phyloP scores from a whole-genome alignment of 2,329 filamentous ascomycete species.

The Onygenales sp. region DNA sequence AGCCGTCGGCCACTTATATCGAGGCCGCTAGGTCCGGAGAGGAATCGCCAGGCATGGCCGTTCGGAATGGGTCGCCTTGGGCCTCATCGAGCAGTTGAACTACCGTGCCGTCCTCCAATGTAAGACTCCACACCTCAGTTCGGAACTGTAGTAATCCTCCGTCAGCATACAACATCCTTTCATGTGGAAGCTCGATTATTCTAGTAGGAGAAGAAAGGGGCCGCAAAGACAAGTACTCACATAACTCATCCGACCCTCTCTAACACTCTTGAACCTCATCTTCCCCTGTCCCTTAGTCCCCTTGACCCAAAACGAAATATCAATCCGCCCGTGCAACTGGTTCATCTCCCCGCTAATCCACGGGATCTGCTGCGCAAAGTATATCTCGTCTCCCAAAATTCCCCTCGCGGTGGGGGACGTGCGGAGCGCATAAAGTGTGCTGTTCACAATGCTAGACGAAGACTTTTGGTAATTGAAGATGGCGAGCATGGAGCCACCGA shows the following conservation, averaged over 20 bases:
- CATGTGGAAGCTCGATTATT: conserved; percentile 12
- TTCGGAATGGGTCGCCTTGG: conserved; percentile 58
- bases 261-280: conserved; percentile 71
- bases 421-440: conserved; percentile 83
- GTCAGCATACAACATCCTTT: conserved; percentile 22
- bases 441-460: conserved; percentile 75
- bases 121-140: conserved; percentile 83
- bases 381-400: conserved; percentile 76
- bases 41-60: conserved; percentile 31
- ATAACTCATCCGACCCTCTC: conserved; percentile 54
- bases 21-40: neutral
- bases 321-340: conserved; percentile 81
- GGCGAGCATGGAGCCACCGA: conserved; percentile 62
- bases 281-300: conserved; percentile 61
- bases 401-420: conserved; percentile 66
- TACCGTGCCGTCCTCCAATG: conserved; percentile 54
- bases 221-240: conserved; percentile 32
- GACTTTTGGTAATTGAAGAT: conserved; percentile 99
- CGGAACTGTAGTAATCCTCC: conserved; percentile 51
- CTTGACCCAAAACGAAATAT: conserved; percentile 79
- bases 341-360: conserved; percentile 86
- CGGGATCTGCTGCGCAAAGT: conserved; percentile 67
- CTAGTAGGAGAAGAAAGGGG: conserved; percentile 6
- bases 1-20: neutral
- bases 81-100: conserved; percentile 69